These are phyloP conservation scores for Saccharomycopsis sp. DNA, from an alignment of 805 yeast species.

Conservation along the genomic window DNA sequence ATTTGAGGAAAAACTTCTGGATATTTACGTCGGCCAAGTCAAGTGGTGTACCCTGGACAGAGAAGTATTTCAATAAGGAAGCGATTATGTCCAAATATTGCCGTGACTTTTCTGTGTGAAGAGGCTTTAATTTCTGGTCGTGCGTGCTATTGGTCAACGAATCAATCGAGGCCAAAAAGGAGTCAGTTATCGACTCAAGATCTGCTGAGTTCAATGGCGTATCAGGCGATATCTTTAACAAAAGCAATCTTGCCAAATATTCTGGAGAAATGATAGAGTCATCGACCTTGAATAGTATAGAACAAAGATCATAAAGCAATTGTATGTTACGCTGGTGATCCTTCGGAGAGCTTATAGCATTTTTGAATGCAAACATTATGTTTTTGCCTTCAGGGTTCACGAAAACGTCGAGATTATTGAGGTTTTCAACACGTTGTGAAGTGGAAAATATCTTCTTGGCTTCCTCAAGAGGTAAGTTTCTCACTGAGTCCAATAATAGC, in stretches of 20 bases:
- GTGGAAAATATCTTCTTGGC: neutral
- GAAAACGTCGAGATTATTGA: neutral
- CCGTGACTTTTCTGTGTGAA: neutral
- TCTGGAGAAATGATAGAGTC: neutral
- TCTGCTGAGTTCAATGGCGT: neutral
- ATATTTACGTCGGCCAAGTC: constrained; percentile 5
- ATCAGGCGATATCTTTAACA: neutral
- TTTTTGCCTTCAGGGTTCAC: neutral
- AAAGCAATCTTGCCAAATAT: neutral
- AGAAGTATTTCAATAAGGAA: constrained; percentile 6
- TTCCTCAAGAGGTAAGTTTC: neutral
- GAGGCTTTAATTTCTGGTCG: neutral
- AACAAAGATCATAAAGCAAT: neutral
- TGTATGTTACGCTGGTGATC: neutral
- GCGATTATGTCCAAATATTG: constrained; percentile 2
- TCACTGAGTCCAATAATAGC: neutral
- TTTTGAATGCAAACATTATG: neutral
- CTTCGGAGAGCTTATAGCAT: neutral
- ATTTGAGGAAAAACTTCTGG: constrained; percentile 4
- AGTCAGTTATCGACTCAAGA: neutral
- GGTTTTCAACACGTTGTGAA: neutral
- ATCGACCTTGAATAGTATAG: neutral
- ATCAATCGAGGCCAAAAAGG: neutral
- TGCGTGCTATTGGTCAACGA: neutral
- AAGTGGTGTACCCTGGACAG: constrained; percentile 8